Base-by-base conservation (phyloP, 2,329 filamentous ascomycete genomes). In the Ustilaginoidea virens region DNA sequence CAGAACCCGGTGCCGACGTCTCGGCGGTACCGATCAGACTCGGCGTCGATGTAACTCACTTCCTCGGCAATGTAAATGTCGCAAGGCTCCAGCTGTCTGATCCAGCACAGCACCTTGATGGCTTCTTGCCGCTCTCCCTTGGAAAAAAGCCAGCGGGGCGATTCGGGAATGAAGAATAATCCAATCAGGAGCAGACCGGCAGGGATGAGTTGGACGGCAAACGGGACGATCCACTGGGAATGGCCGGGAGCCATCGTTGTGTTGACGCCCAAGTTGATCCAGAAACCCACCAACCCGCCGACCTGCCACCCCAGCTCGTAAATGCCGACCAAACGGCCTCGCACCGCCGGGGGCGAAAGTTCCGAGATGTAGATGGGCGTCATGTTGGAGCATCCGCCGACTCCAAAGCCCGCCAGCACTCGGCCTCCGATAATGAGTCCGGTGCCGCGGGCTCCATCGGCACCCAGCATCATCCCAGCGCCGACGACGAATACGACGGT, bases 1-100 rank as follows among this genome's bases (percentile, higher is more conserved):
- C 73, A 82, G 61, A 85, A 83, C 3, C 79, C 79, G 11, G 68
- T 52, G 7, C 79, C 79, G 25, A 82, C 68, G 17, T 67, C 63
- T 3, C 57, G 46, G 25, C 66, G 58, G 50, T 77, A 76, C 12
- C 69, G 55, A 36, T 81, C 74, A 12, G 83, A 55, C 9, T 80
- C 76, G 11, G 66, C 61, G 29, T 85, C 77, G 35, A 86, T 76
- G 36, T 66, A 73, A 32, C 64, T 61, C 15, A 86, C 60, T 49
- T 86, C 80, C 46, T 86, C 78, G 2, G 76, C 55, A 33, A 86
- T 75, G 47, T 85, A 83, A 10, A 58, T 51, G 36, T 80, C 62
- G 5, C 63, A 57, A 0, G 53, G 45, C 7, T 56, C 47, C 2
- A 77, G 61, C 28, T 72, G 66, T 23, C 74, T 63, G 37, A 80